Evolutionary conservation across 2,329 filamentous ascomycete genomes (phyloP).

Genomic region (Chrysoporthe puriensis): DNA sequence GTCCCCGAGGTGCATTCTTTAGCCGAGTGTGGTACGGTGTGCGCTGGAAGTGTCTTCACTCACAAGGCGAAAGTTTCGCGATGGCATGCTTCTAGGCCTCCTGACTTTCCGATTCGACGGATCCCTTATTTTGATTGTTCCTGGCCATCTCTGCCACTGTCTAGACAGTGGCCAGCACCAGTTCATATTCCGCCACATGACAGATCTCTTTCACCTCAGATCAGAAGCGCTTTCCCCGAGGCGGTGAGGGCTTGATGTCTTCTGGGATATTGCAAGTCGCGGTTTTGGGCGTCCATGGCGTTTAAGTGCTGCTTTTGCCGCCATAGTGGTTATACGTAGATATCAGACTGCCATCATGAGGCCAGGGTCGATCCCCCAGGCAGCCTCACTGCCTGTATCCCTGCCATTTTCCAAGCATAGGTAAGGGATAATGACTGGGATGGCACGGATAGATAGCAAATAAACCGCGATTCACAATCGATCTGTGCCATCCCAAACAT

Average conservation of each 20-base stretch:
- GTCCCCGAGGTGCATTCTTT: neutral
- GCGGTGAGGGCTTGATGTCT: no score
- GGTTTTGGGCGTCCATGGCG: neutral
- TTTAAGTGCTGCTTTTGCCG: neutral
- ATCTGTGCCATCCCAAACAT: no score
- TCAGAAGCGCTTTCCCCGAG: no score
- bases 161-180: neutral
- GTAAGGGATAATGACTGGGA: neutral
- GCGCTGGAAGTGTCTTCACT: neutral
- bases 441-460: no score
- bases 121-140: neutral
- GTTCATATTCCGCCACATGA: no score
- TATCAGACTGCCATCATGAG: neutral
- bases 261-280: no score
- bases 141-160: neutral
- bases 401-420: no score
- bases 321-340: neutral
- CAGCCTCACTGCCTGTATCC: no score
- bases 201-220: no score
- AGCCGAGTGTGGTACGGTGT: neutral
- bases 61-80: neutral
- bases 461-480: no score
- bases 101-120: neutral
- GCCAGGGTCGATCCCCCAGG: neutral
- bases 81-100: neutral